Base-by-base conservation (phyloP, 2,329 filamentous ascomycete species). In the Exserohilum rostratum region DNA sequence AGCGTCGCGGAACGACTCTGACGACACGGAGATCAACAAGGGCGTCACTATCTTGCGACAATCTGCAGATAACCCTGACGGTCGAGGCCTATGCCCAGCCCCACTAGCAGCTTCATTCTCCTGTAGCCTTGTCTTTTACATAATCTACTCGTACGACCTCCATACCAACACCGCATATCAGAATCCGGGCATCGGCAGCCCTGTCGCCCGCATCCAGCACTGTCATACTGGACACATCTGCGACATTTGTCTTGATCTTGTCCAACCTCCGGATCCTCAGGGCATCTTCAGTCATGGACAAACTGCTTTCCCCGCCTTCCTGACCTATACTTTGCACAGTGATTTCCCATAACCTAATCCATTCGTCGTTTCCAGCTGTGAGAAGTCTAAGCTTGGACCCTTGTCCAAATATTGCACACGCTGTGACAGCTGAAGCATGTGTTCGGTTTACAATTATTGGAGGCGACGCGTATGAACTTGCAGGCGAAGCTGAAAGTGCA, bases 351-450 rank as follows among this genome's bases (percentile, higher is more conserved):
- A 80, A 46, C 40, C 78, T 78, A 38, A 83, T 50, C 53, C 76
- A 75, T 60, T 83, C 80, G 50, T 83, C 82, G 35, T 80, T 77
- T 10, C 80, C 76, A 6, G 72, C 70, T 15, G 74, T 78, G 5
- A 77, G 44, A 0, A 76, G 50, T 15, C 60, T 64, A 11, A 67
- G 43, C 5, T 53, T 34, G 10, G 55, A 35, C 15, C 53, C 29
- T 5, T 55, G 45, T 9, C 25, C 12, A 9, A 82, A 31, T 1
- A 81, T 50, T 1, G 83, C 85, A 15, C 77, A 71, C 2, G 74
- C 76, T 4, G 89, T 92, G 39, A 93, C 79, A 2, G 89, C 88
- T 1, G 89, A 89, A 0, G 87, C 86, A 66, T 95, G 90, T 0
- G 89, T 88, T 2, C 80, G 80, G 20, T 78, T 78, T 2, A 89